Base-by-base conservation (phyloP, 805 yeast genomes). In the Scheffersomyces amazonensis region DNA sequence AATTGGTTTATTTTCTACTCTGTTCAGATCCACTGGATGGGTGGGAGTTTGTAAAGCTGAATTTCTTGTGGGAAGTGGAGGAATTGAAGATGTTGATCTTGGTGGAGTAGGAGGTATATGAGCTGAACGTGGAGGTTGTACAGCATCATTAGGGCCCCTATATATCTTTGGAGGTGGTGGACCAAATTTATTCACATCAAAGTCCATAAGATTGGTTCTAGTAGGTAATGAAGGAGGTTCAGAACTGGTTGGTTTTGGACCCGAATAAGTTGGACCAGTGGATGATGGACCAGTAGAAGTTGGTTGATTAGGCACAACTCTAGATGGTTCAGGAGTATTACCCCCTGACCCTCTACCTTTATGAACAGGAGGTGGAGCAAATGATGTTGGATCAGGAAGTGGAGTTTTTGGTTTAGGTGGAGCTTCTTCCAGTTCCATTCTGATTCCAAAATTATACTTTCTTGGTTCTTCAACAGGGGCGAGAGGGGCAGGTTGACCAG, bases 281-380 rank as follows among this genome's bases (percentile, higher is more conserved):
- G 5, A 31, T 18, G 11, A 8, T 16, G 31, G n/a, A 16, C 32
- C 23, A 13, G 19, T 7, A 24, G 35, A 18, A 17, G 33, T 4
- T 13, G 37, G 24, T 23, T 27, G 16, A 9, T 18, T 16, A 7
- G 32, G 24, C 13, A 10, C 1, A 7, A 19, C 27, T 13, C 5
- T 23, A 25, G 39, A 46, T n/a, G 52, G 48, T 12, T 39, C 41
- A 23, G 43, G 40, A 35, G 16, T 2, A 24, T 6, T 5, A 19
- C 18, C 22, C 8, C 22, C 32, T 27, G 21, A 13, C 10, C 54
- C 64, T 23, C 67, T 45, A 16, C 49, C 56, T 40, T 44, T 58
- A 39, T 60, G 73, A 8, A 64, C 43, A 2, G 73, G 73, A 3
- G 75, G 75, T 5, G 75, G 71, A 0, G 71, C 63, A 47, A 70